A percentile compares a stretch with the other conserved stretches of the same genome.
Conservation (phyloP, 306 rosid species). For the Castanea mollissima region DNA sequence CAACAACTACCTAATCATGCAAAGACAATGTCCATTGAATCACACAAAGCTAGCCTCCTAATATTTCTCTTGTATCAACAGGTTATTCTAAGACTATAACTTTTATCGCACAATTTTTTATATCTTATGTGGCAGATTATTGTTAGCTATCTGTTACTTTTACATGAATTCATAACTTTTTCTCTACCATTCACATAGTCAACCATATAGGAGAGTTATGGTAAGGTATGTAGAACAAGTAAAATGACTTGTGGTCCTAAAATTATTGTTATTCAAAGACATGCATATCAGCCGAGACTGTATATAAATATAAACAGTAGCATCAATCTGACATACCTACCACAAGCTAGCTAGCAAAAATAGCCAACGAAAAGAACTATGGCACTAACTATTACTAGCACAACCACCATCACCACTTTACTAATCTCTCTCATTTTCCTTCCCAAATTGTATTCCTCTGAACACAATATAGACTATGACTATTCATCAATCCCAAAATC, state of each 20-base stretch:
- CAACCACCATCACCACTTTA: background rate
- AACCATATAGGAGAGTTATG: no score
- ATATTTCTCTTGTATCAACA: background rate
- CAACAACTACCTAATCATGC: background rate
- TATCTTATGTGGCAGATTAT: no score
- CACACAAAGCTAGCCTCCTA: conserved; percentile 9
- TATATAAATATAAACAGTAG: background rate
- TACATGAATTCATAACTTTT: no score
- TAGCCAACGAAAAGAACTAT: background rate
- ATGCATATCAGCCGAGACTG: background rate
- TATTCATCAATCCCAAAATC: background rate
- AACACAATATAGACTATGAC: no score
- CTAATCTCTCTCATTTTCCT: conserved; percentile 15
- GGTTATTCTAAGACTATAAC: background rate
- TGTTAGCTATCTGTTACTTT: no score
- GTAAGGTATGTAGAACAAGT: no score
- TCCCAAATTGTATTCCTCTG: conserved; percentile 17
- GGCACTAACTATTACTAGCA: background rate
- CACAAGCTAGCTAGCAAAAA: background rate
- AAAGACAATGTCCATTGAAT: background rate
- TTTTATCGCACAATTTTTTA: no score
- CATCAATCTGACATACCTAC: background rate
- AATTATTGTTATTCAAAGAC: no score
- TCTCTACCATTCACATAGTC: no score
- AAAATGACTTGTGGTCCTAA: no score